Conservation (phyloP, 1,284 basidiomycete genomes). For the Fomitopsis schrenkii region DNA sequence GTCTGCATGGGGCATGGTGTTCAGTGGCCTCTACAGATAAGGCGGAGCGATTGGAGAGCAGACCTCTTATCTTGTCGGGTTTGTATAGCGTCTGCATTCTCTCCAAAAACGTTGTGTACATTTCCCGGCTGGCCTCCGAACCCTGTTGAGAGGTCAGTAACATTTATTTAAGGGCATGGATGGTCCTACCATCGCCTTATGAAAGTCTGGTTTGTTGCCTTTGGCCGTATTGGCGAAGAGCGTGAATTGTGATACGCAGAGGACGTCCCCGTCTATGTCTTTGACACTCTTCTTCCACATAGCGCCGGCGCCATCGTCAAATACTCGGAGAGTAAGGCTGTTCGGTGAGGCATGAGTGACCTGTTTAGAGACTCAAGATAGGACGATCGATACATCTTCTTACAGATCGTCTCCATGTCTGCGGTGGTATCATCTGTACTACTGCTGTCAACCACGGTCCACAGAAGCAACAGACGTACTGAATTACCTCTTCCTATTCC, state of each 20-base stretch:
- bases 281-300: slow-evolving; percentile 85
- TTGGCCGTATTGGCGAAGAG: slow-evolving; percentile 84
- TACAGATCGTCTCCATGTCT: slow-evolving; percentile 69
- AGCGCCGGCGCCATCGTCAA: slow-evolving; percentile 55
- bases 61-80: slow-evolving; percentile 77
- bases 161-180: slow-evolving; percentile 5
- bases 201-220: slow-evolving; percentile 88
- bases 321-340: slow-evolving; percentile 71
- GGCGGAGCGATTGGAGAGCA: background rate
- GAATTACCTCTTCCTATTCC: slow-evolving; percentile 76
- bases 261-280: slow-evolving; percentile 81
- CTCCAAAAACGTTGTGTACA: slow-evolving; percentile 73
- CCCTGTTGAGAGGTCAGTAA: slow-evolving; percentile 37
- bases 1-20: slow-evolving; percentile 42
- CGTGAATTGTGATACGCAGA: slow-evolving; percentile 92
- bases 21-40: background rate
- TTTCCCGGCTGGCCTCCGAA: slow-evolving; percentile 58
- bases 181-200: slow-evolving; percentile 75
- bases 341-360: background rate
- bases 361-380: background rate
- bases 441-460: slow-evolving; percentile 14
- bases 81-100: slow-evolving; percentile 63
- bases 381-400: slow-evolving; percentile 63
- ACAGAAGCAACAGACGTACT: slow-evolving; percentile 7
- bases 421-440: slow-evolving; percentile 70